Evolutionary conservation across 768 basidiomycete species (phyloP).

Genomic region (Lactarius trivialis): DNA sequence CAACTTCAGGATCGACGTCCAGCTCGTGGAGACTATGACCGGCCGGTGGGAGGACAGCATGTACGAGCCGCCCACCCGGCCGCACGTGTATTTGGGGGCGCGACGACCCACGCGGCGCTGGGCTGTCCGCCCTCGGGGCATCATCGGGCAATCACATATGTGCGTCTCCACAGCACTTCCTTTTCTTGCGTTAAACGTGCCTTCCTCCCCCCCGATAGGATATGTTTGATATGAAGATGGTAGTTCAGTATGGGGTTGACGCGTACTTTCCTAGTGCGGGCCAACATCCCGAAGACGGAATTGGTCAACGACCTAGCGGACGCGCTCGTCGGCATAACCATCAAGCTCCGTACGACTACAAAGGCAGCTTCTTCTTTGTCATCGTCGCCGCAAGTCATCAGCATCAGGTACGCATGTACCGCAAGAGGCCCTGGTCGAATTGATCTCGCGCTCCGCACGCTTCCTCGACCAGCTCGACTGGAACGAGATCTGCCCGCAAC

Average conservation of each 20-base stretch:
- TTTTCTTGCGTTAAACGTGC: not conserved
- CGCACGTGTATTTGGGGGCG: conserved; percentile 52
- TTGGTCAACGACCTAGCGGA: conserved; percentile 24
- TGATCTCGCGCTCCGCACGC: conserved; percentile 29
- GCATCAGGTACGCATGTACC: conserved; percentile 16
- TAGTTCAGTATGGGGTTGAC: conserved; percentile 55
- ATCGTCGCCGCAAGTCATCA: not conserved
- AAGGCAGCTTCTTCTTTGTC: not conserved
- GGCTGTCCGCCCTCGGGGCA: conserved; percentile 53
- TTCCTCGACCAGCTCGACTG: conserved; percentile 38
- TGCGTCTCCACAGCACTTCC: conserved; percentile 30
- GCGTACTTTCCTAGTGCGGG: conserved; percentile 23
- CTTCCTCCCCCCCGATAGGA: conserved; percentile 34
- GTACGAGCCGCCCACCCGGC: conserved; percentile 25
- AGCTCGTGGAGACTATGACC: conserved; percentile 54
- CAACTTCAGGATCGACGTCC: conserved; percentile 65
- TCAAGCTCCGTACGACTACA: conserved; percentile 4
- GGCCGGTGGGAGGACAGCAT: conserved; percentile 49
- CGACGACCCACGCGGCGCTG: conserved; percentile 40
- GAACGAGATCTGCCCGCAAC: conserved; percentile 56
- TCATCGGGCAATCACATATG: conserved; percentile 57
- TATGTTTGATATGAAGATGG: conserved; percentile 49
- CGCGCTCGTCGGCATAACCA: conserved; percentile 21
- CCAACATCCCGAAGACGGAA: not conserved
- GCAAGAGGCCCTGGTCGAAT: conserved; percentile 27